These are phyloP conservation scores for Loxodes magnus DNA, from an alignment of 73 alveolate species.

Conservation along the genomic window DNA sequence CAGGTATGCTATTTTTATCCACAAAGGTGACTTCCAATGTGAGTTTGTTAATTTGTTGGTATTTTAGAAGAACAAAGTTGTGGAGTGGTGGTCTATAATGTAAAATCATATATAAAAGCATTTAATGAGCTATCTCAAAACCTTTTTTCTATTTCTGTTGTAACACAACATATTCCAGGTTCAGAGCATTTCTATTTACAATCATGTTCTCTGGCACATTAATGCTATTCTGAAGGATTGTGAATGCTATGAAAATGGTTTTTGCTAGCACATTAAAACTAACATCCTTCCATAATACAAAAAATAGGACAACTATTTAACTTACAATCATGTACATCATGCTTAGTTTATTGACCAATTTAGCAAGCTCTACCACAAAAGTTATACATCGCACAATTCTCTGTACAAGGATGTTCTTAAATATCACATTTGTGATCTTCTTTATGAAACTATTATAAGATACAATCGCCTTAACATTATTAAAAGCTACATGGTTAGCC, in stretches of 20 bases:
- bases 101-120: background rate
- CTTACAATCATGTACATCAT: conserved; percentile 2
- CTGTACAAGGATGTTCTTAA: background rate
- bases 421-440: background rate
- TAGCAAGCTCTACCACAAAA: background rate
- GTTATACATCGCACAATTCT: background rate
- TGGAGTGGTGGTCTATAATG: background rate
- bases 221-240: too few species aligned
- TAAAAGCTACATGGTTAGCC: background rate
- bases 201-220: too few species aligned
- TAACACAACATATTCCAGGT: too few species aligned
- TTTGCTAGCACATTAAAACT: background rate
- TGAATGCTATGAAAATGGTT: conserved; percentile 8
- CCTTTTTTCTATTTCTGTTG: too few species aligned
- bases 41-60: background rate
- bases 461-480: background rate
- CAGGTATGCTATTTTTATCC: conserved; percentile 17
- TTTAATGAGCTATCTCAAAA: too few species aligned
- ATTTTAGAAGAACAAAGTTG: background rate
- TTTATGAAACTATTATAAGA: background rate
- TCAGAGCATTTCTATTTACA: too few species aligned
- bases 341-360: background rate
- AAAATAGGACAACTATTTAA: background rate
- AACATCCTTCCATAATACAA: background rate
- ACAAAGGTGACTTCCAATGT: conserved; percentile 6